These are phyloP conservation scores for Glebionis coronaria DNA, from an alignment of 129 eudicot genomes.

Conservation along the genomic window DNA sequence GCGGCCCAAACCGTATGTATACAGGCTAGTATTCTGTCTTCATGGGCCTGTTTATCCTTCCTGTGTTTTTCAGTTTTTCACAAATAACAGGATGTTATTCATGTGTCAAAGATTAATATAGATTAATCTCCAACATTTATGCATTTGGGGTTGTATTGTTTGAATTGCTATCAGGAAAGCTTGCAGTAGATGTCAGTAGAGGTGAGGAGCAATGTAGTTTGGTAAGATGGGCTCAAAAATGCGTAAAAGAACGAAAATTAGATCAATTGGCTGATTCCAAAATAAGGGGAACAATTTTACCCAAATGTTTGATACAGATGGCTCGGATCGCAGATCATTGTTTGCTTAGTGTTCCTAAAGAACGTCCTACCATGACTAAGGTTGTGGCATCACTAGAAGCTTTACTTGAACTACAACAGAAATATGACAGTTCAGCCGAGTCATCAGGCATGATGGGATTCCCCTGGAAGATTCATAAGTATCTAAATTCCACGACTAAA, in stretches of 20 bases:
- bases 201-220: constrained; percentile 39
- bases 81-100: no score
- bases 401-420: constrained; percentile 24
- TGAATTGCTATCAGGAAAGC: constrained; percentile 45
- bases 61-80: no score
- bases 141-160: constrained; percentile 48
- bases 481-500: neutral
- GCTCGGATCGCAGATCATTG: constrained; percentile 28
- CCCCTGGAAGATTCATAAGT: constrained; percentile 25
- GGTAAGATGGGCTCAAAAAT: constrained; percentile 28
- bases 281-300: constrained; percentile 23
- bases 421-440: neutral
- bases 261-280: constrained; percentile 29
- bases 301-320: constrained; percentile 26
- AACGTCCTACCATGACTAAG: constrained; percentile 41
- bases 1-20: no score
- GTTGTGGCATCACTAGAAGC: constrained; percentile 33
- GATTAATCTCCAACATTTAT: no score
- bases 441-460: constrained; percentile 2
- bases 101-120: no score
- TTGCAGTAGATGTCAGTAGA: constrained; percentile 27
- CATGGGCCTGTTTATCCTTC: no score
- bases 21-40: no score
- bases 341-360: constrained; percentile 29
- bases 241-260: constrained; percentile 27